Conservation (phyloP, 148 eudicot species). For the Arbutus unedo region DNA sequence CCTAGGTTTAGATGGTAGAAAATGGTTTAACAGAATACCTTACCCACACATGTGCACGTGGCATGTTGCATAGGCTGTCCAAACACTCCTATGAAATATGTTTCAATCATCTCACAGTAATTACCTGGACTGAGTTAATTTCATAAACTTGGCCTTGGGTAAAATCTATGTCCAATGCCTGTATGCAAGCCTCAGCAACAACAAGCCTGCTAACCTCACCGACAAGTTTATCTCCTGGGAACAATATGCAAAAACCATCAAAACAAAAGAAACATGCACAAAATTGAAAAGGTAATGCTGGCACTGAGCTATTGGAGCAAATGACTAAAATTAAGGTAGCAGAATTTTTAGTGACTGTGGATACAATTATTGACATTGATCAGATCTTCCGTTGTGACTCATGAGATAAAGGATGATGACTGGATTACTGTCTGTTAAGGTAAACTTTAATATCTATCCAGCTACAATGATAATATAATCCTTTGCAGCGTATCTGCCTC, state of each 20-base stretch:
- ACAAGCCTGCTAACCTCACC: slow-evolving; percentile 97
- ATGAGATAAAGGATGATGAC: too few relatives aligned
- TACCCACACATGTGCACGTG: not conserved
- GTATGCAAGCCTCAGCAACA: slow-evolving; percentile 98
- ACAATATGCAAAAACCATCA: slow-evolving; percentile 11
- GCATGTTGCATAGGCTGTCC: not conserved
- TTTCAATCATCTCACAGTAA: slow-evolving; percentile 12
- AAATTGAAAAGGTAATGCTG: not conserved
- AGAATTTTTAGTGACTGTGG: not conserved
- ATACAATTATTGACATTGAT: not conserved
- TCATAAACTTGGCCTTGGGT: slow-evolving; percentile 83
- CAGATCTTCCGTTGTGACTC: not conserved
- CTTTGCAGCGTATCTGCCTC: not conserved
- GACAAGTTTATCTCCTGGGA: slow-evolving; percentile 85
- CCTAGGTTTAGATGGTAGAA: not conserved
- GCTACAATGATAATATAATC: not conserved
- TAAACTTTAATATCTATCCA: not conserved
- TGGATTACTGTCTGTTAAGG: not conserved
- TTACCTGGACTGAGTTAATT: slow-evolving; percentile 80
- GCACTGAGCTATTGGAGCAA: not conserved
- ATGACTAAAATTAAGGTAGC: not conserved
- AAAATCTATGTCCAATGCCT: slow-evolving; percentile 81
- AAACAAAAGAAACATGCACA: not conserved
- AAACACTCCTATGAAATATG: not conserved
- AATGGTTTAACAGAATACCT: not conserved